These are phyloP conservation scores for Cenococcum geophilum DNA, from an alignment of 495 filamentous ascomycete species.

Conservation along the genomic window DNA sequence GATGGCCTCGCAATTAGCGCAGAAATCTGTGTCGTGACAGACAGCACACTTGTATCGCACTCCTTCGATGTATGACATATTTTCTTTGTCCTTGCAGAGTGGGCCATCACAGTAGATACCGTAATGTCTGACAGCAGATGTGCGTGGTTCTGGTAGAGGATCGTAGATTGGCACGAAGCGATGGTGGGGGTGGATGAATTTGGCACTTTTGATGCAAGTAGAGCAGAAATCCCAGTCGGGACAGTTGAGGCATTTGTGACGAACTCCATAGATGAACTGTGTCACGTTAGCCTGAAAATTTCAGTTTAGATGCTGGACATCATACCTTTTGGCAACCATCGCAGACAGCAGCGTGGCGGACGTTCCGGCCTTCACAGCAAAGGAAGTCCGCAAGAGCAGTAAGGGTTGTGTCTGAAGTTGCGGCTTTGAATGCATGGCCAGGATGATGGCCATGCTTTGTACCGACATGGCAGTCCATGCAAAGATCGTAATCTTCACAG, in stretches of 20 bases:
- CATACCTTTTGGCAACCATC: conserved; percentile 84
- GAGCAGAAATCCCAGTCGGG: conserved; percentile 97
- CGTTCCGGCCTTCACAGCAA: conserved; percentile 73
- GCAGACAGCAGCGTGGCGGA: conserved; percentile 80
- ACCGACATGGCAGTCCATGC: conserved; percentile 67
- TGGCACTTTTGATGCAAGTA: conserved; percentile 61
- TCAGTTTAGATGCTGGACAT: conserved; percentile 7
- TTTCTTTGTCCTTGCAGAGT: conserved; percentile 60
- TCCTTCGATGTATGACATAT: conserved; percentile 67
- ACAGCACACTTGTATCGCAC: conserved; percentile 96
- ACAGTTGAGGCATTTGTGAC: conserved; percentile 95
- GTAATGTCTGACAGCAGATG: conserved; percentile 49
- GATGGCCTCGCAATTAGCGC: conserved; percentile 83
- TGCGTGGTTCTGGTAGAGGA: conserved; percentile 54
- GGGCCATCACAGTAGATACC: conserved; percentile 96
- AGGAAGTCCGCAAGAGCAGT: conserved; percentile 53
- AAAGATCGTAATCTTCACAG: conserved; percentile 91
- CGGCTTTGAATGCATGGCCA: conserved; percentile 69
- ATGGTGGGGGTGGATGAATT: conserved; percentile 69
- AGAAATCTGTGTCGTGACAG: conserved; percentile 95
- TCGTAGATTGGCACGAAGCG: conserved; percentile 88
- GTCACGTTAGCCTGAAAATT: conserved; percentile 29
- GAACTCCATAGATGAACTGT: conserved; percentile 74
- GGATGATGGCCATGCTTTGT: conserved; percentile 90
- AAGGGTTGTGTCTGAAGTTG: conserved; percentile 51